These are phyloP conservation scores for Trichoderma virens DNA, from an alignment of 495 filamentous ascomycete species.

Conservation along the genomic window DNA sequence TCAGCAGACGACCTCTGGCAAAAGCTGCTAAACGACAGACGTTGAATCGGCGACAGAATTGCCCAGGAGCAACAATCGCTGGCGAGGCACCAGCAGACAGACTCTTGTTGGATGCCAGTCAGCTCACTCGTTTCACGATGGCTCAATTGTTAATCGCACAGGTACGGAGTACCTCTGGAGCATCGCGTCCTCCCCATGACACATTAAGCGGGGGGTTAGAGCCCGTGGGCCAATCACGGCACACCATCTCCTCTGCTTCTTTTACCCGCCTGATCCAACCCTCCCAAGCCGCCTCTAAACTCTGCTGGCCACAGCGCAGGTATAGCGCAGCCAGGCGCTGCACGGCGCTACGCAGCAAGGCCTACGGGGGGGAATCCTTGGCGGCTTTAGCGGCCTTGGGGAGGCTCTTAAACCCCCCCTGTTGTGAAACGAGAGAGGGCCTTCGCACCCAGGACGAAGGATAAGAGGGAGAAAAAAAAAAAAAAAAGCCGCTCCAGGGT, in stretches of 20 bases:
- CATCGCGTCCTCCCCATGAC: slow-evolving; percentile 15
- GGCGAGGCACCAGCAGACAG: not conserved
- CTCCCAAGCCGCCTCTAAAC: not conserved
- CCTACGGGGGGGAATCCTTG: not conserved
- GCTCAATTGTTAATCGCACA: slow-evolving; percentile 1
- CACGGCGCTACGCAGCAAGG: not conserved
- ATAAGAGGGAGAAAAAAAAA: not conserved
- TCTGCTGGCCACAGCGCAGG: not conserved
- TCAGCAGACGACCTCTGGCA: not conserved
- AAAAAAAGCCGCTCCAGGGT: not conserved
- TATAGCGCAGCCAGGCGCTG: not conserved
- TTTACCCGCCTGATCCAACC: slow-evolving; percentile 9
- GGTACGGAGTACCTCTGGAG: slow-evolving; percentile 1
- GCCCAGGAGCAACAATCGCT: slow-evolving; percentile 3
- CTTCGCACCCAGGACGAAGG: not conserved
- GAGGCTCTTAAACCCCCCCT: not conserved
- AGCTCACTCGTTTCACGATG: slow-evolving; percentile 10
- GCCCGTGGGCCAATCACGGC: slow-evolving; percentile 10
- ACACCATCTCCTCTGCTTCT: slow-evolving; percentile 7
- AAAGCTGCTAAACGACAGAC: not conserved
- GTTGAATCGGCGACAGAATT: not conserved
- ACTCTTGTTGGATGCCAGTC: not conserved
- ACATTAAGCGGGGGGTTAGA: slow-evolving; percentile 17
- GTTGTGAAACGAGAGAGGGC: not conserved
- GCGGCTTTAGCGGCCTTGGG: not conserved